Evolutionary conservation across 78 protist species (phyloP).

Genomic region (Planoprotostelium fungivorum): DNA sequence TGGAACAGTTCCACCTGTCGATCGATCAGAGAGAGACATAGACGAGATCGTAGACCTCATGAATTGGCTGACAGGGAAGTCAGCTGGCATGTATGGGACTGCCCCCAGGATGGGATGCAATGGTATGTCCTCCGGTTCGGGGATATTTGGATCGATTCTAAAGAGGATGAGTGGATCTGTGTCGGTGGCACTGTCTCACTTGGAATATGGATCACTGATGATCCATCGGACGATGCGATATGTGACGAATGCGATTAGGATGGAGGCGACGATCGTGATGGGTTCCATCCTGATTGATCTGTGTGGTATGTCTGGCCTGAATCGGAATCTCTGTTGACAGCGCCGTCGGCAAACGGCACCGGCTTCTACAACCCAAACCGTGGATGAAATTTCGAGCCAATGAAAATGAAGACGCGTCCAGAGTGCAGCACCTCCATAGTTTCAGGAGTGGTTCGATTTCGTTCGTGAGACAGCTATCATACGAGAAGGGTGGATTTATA

Average conservation of each 20-base stretch:
- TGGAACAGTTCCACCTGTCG: background rate
- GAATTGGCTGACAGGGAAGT: background rate
- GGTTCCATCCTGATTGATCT: background rate
- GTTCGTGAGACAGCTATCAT: too few species aligned
- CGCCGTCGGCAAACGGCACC: too few species aligned
- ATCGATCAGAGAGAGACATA: background rate
- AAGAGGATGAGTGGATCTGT: background rate
- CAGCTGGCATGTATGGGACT: background rate
- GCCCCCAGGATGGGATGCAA: background rate
- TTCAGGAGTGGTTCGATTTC: too few species aligned
- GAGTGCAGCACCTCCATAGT: too few species aligned
- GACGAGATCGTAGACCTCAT: background rate
- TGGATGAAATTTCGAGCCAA: too few species aligned
- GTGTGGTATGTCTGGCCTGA: too few species aligned
- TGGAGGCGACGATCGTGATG: background rate
- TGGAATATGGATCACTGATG: background rate
- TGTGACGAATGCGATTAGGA: background rate
- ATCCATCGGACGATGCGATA: background rate
- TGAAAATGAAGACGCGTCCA: too few species aligned
- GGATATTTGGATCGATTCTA: background rate
- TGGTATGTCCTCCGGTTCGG: background rate
- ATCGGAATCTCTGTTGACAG: too few species aligned
- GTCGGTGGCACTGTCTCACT: too few species aligned
- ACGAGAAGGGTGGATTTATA: too few species aligned
- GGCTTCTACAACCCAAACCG: too few species aligned